Percentiles rank a stretch among this genome's conserved stretches.
Evolutionary conservation across 2,329 filamentous ascomycete species (phyloP).

Genomic region (Akanthomyces uredinophilus): DNA sequence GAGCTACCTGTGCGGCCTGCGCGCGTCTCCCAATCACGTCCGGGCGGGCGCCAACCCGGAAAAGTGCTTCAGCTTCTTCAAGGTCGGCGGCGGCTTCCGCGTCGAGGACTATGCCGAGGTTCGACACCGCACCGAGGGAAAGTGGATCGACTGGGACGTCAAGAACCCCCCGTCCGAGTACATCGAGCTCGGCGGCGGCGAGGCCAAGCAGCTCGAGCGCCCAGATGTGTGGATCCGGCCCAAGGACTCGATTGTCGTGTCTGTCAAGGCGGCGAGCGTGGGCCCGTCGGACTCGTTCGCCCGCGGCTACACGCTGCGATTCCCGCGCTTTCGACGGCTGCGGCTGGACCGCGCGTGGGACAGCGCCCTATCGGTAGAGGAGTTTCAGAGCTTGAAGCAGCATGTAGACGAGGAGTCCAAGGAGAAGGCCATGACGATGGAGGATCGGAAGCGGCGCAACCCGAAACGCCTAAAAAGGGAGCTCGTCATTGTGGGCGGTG

Average conservation of each 20-base stretch:
- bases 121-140: slow-evolving; percentile 77
- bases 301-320: slow-evolving; percentile 72
- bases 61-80: slow-evolving; percentile 92
- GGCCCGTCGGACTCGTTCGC: slow-evolving; percentile 72
- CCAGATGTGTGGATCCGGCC: slow-evolving; percentile 94
- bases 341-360: slow-evolving; percentile 83
- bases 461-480: slow-evolving; percentile 64
- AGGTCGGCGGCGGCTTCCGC: slow-evolving; percentile 90
- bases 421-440: slow-evolving; percentile 73
- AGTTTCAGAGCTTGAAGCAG: slow-evolving; percentile 67
- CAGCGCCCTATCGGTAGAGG: slow-evolving; percentile 68
- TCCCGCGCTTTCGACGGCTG: slow-evolving; percentile 81
- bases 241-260: slow-evolving; percentile 78
- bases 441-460: slow-evolving; percentile 53
- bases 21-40: slow-evolving; percentile 65
- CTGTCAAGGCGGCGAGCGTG: slow-evolving; percentile 82
- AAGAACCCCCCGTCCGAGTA: slow-evolving; percentile 70
- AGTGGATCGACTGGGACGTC: slow-evolving; percentile 82
- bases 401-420: slow-evolving; percentile 65
- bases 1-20: slow-evolving; percentile 84
- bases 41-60: slow-evolving; percentile 55
- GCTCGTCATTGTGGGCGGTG: slow-evolving; percentile 66
- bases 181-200: slow-evolving; percentile 76
- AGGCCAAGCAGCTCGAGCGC: slow-evolving; percentile 63
- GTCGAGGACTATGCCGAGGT: slow-evolving; percentile 81